Percentiles rank a stretch among this genome's conserved stretches.
Conservation (phyloP, 768 basidiomycete genomes). For the Wakefieldia striispora region DNA sequence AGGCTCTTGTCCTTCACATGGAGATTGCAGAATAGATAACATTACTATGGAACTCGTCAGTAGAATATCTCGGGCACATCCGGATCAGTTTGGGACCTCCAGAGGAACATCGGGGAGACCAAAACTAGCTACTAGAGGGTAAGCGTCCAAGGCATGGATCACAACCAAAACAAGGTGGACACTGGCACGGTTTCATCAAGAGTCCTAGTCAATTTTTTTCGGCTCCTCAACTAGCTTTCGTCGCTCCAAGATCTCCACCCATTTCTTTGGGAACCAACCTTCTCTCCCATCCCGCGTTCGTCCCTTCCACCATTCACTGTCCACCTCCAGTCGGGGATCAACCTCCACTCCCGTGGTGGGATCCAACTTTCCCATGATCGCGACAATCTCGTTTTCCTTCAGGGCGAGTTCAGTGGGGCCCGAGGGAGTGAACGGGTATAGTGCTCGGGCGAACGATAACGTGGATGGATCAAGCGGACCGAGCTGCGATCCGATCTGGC, state of each 20-base stretch:
- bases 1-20: too few relatives aligned
- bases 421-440: constrained; percentile 74
- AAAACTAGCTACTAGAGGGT: background rate
- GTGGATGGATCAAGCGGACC: constrained; percentile 75
- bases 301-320: constrained; percentile 92
- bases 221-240: constrained; percentile 34
- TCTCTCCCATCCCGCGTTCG: constrained; percentile 87
- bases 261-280: constrained; percentile 94
- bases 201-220: constrained; percentile 40
- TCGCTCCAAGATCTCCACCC: constrained; percentile 72
- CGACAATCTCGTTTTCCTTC: constrained; percentile 90
- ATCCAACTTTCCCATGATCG: constrained; percentile 80
- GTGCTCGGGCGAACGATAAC: constrained; percentile 80
- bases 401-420: constrained; percentile 77
- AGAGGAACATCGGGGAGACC: background rate
- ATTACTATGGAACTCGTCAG: too few relatives aligned
- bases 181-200: background rate
- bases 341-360: constrained; percentile 66
- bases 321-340: constrained; percentile 57
- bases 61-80: too few relatives aligned
- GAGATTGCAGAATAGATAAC: too few relatives aligned
- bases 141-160: background rate
- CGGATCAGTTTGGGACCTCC: too few relatives aligned
- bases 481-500: constrained; percentile 29
- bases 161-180: background rate